These are phyloP conservation scores for Alternaria angustiovoidea DNA, from an alignment of 2,329 filamentous ascomycete species.

Conservation along the genomic window DNA sequence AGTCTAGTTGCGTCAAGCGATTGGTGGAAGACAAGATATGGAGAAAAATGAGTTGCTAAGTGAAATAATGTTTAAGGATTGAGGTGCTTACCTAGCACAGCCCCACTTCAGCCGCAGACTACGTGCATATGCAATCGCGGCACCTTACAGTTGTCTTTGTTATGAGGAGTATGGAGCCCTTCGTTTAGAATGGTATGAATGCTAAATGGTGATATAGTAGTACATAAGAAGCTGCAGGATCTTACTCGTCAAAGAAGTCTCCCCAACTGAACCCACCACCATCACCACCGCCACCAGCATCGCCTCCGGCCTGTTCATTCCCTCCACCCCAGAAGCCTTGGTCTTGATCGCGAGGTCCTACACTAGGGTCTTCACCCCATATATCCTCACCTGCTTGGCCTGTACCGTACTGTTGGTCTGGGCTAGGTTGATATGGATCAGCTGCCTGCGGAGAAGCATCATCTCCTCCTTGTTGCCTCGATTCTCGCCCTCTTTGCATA, in stretches of 20 bases:
- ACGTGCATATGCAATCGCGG: not conserved
- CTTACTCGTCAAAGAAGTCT: slow-evolving; percentile 35
- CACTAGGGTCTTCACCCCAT: slow-evolving; percentile 44
- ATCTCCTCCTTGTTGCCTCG: slow-evolving; percentile 28
- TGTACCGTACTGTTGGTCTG: slow-evolving; percentile 31
- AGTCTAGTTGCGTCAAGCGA: not conserved
- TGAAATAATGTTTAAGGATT: not conserved
- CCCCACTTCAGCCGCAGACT: slow-evolving; percentile 4
- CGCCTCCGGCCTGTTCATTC: slow-evolving; percentile 41
- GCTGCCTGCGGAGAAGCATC: slow-evolving; percentile 38
- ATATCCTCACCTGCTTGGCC: slow-evolving; percentile 32
- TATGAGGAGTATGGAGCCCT: not conserved
- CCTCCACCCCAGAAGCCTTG: slow-evolving; percentile 42
- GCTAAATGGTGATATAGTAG: slow-evolving; percentile 3
- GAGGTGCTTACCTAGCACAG: not conserved
- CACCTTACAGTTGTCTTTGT: not conserved
- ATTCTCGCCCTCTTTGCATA: slow-evolving; percentile 62
- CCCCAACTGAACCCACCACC: slow-evolving; percentile 35
- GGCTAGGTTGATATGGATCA: slow-evolving; percentile 31
- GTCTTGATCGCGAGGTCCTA: slow-evolving; percentile 25
- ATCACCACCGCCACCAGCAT: slow-evolving; percentile 38
- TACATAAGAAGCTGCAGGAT: not conserved
- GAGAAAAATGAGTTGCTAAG: not conserved
- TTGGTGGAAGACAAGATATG: not conserved
- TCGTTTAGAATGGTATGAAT: slow-evolving; percentile 1